Percentiles rank a stretch among this genome's conserved stretches.
These are phyloP conservation scores for Coriolopsis trogii DNA, from an alignment of 1,284 basidiomycete species.

Conservation along the genomic window DNA sequence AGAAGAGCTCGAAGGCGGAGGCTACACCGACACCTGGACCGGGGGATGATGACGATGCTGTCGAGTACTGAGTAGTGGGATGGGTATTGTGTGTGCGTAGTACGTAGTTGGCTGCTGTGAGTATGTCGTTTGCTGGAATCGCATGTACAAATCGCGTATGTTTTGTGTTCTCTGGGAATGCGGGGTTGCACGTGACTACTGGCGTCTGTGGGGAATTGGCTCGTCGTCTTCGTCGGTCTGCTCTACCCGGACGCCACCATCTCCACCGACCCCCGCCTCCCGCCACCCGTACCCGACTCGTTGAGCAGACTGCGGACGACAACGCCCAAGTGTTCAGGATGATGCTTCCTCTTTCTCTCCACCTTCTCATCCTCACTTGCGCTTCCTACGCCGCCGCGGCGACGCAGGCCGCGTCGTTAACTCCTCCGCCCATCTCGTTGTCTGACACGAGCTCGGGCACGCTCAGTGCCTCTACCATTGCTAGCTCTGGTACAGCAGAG, in stretches of 20 bases:
- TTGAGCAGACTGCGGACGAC: too few species aligned
- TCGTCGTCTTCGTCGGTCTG: too few species aligned
- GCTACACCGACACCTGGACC: slow-evolving; percentile 39
- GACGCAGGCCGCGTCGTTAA: slow-evolving; percentile 15
- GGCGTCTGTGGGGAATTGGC: too few species aligned
- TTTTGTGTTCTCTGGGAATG: too few species aligned
- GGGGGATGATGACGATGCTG: slow-evolving; percentile 61
- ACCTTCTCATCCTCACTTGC: slow-evolving; percentile 1
- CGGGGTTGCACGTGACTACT: too few species aligned
- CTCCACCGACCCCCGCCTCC: too few species aligned
- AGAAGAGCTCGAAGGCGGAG: slow-evolving; percentile 38
- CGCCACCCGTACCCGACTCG: too few species aligned
- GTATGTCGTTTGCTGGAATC: not conserved
- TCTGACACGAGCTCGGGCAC: slow-evolving; percentile 2
- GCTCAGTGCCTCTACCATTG: slow-evolving; percentile 3
- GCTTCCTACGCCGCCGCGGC: slow-evolving; percentile 10
- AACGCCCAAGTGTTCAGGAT: too few species aligned
- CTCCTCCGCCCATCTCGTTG: slow-evolving; percentile 14
- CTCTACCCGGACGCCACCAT: too few species aligned
- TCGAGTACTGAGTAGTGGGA: slow-evolving; percentile 51
- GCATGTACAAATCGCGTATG: too few species aligned
- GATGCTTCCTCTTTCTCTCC: too few species aligned
- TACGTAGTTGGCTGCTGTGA: not conserved
- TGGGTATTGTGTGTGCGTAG: not conserved
- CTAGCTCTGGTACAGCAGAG: not conserved